Base-by-base conservation (phyloP, 352 stramenopile species). In the Pythium apleroticum region DNA sequence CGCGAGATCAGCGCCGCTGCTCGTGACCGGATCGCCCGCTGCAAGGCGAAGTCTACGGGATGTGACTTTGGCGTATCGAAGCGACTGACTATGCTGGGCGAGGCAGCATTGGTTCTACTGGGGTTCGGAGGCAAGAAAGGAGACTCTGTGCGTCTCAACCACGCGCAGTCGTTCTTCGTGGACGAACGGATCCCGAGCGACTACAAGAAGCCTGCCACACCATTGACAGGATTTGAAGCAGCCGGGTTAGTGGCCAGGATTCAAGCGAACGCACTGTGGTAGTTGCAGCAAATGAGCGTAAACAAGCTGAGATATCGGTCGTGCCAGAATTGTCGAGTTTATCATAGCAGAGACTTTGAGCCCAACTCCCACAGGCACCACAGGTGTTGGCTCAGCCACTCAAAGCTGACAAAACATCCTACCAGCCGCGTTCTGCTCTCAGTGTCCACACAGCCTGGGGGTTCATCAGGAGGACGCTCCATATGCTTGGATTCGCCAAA, bases 41-140 rank as follows among this genome's bases (percentile, higher is more conserved):
- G 64, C 52, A 52, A 71, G 14, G 50, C 49, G 14, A 61, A 61
- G 52, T 27, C 43, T 28, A 22, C 24, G 7, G 22, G 53, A n/a
- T 71, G 64, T 27, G 45, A 56, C 33, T 65, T 54, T 25, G 27
- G 25, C 5, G 9, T 31, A 5, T 68, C 60, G 30, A 57, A 75
- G 52, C 52, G 62, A 19, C 37, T 72, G 19, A 49, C 73, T 17
- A 67, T 63, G 35, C 65, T 73, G 50, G 49, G 43, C 20, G 68
- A 81, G 54, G 65, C 68, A 11, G 63, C 68, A 17, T 24, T 79
- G 8, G 37, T 81, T 43, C 64, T 81, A 33, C 52, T 60, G 3
- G 63, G 48, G 8, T 53, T 80, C 9, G 64, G 69, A 17, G 71
- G 66, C 11, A 54, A 66, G 17, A 50, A 70, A 31, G 39, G 55